Percentiles rank a stretch among this genome's conserved stretches.
These are phyloP conservation scores for Abelmoschus esculentus DNA, from an alignment of 345 rosid species.

Conservation along the genomic window DNA sequence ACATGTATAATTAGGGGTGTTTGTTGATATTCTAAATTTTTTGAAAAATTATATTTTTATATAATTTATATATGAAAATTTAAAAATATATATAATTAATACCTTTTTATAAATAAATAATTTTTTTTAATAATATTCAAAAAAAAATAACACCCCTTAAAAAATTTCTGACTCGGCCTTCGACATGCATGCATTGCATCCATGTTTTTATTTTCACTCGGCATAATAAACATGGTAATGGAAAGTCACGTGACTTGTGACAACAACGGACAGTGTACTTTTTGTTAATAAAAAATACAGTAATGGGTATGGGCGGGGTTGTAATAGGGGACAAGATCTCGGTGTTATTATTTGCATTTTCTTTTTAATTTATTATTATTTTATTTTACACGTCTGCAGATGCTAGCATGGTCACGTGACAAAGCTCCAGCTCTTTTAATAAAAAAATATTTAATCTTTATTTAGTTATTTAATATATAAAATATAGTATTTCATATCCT, in stretches of 20 bases:
- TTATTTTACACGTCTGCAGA: background rate
- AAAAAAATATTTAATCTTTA: background rate
- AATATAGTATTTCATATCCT: too few relatives aligned
- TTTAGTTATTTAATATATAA: background rate
- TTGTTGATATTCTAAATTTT: too few relatives aligned
- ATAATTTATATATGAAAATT: too few relatives aligned
- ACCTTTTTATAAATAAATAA: too few relatives aligned
- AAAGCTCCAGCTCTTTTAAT: background rate
- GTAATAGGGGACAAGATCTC: conserved; percentile 11
- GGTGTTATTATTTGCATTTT: background rate
- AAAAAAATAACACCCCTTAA: too few relatives aligned
- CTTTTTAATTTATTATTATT: too few relatives aligned
- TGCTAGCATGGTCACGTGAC: background rate
- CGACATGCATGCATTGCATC: background rate
- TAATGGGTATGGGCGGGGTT: background rate
- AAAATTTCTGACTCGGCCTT: too few relatives aligned
- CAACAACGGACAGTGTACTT: background rate
- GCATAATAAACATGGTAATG: background rate
- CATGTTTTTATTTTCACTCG: background rate
- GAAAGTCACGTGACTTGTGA: conserved; percentile 6
- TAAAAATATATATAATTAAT: too few relatives aligned
- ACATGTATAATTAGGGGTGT: too few relatives aligned
- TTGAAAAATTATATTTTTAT: too few relatives aligned
- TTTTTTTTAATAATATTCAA: too few relatives aligned
- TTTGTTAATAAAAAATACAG: too few relatives aligned